A percentile compares a stretch with the other conserved stretches of the same genome.
Conservation (phyloP, 202 grass and related monocot species). For the Panicum hallii region DNA sequence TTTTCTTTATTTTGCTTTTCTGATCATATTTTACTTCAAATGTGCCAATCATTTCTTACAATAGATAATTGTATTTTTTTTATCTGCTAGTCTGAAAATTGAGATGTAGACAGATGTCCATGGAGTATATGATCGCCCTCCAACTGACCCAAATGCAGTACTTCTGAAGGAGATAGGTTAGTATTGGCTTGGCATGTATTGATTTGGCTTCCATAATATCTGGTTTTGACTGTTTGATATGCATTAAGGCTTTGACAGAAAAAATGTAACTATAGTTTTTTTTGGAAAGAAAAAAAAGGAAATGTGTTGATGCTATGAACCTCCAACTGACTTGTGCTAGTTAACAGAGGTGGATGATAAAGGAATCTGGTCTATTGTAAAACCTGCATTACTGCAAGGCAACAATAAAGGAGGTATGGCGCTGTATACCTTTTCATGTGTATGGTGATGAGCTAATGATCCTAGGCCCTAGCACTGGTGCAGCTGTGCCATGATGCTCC, state of each 20-base stretch:
- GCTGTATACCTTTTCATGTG: slow-evolving; percentile 11
- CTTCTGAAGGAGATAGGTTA: slow-evolving; percentile 93
- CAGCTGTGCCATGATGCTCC: not conserved
- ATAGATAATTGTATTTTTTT: slow-evolving; percentile 9
- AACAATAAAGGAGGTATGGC: slow-evolving; percentile 56
- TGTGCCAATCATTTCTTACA: not conserved
- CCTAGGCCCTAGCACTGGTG: slow-evolving; percentile 34
- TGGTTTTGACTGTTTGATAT: not conserved
- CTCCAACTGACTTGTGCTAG: slow-evolving; percentile 16
- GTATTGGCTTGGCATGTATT: slow-evolving; percentile 39
- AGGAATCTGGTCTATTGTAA: slow-evolving; percentile 78
- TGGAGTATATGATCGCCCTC: slow-evolving; percentile 95
- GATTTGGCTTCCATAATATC: slow-evolving; percentile 9
- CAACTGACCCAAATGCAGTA: slow-evolving; percentile 80
- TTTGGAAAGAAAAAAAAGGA: not conserved
- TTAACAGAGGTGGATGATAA: slow-evolving; percentile 76
- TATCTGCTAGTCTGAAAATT: slow-evolving; percentile 44
- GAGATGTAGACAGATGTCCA: slow-evolving; percentile 88
- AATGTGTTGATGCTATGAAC: slow-evolving; percentile 23
- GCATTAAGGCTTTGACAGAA: not conserved
- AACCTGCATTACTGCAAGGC: slow-evolving; percentile 61
- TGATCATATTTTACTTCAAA: slow-evolving; percentile 12
- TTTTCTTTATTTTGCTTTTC: not conserved
- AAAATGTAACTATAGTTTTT: not conserved
- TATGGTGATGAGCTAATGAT: slow-evolving; percentile 10